phyloP scores from a whole-genome alignment of 805 yeast species.

The Yarrowia sp. region DNA sequence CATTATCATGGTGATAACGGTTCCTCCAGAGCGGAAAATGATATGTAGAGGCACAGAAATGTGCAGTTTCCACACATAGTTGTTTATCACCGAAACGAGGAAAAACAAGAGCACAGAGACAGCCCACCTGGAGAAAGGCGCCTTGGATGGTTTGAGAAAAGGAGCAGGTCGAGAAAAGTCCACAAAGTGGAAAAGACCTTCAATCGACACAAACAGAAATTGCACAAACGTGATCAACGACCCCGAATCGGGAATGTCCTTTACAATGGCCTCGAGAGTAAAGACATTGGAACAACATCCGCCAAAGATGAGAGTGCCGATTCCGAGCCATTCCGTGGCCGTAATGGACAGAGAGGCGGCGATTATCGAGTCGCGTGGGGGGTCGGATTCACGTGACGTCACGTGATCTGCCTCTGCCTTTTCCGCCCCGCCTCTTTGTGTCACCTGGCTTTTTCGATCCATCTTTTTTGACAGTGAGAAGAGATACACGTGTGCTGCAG shows the following conservation, averaged over 20 bases:
- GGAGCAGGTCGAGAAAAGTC: conserved; percentile 36
- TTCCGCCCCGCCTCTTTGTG: background rate
- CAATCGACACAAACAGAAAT: conserved; percentile 50
- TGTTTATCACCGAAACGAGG: conserved; percentile 51
- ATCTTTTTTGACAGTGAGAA: background rate
- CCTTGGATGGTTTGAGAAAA: conserved; percentile 37
- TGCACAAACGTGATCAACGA: conserved; percentile 55
- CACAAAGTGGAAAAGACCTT: conserved; percentile 42
- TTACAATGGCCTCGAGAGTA: conserved; percentile 54
- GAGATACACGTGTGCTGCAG: background rate
- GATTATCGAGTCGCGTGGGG: background rate
- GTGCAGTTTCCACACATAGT: conserved; percentile 53
- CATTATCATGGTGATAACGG: conserved; percentile 56
- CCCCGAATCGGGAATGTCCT: conserved; percentile 42
- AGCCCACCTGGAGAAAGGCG: conserved; percentile 41
- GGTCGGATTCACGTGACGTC: background rate
- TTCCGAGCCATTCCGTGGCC: conserved; percentile 28
- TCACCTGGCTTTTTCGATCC: background rate
- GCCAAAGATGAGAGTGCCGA: conserved; percentile 50
- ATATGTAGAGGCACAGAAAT: conserved; percentile 67
- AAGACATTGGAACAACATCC: conserved; percentile 74
- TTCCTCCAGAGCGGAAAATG: conserved; percentile 60
- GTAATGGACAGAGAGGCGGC: background rate
- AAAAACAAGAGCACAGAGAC: conserved; percentile 51
- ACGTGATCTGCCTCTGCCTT: background rate